Conservation (phyloP, 192 early-diverging fungal species). For the Rhizophagus sp. region DNA sequence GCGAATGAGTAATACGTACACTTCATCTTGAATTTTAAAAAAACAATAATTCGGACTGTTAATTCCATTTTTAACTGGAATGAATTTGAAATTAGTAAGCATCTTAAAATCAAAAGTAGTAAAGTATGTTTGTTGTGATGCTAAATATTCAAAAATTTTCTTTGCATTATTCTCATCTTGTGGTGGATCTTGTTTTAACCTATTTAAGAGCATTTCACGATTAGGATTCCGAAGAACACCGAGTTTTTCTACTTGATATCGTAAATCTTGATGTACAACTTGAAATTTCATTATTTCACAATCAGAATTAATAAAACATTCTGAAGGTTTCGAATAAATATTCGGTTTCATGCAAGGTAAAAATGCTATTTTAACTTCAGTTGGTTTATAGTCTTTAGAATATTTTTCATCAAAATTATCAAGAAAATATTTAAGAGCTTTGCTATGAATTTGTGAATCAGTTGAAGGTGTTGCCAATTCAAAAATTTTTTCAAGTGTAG, state of each 20-base stretch:
- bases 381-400: conserved; percentile 44
- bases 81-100: conserved; percentile 55
- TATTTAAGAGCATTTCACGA: conserved; percentile 36
- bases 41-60: too few species aligned
- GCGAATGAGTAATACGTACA: not conserved
- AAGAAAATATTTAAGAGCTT: conserved; percentile 72
- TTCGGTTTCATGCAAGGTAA: conserved; percentile 51
- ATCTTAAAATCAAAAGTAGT: conserved; percentile 49
- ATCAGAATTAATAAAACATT: conserved; percentile 65
- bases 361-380: conserved; percentile 53
- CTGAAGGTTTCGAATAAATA: conserved; percentile 53
- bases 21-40: not conserved
- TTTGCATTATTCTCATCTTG: conserved; percentile 44
- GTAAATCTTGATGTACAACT: conserved; percentile 58
- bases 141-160: conserved; percentile 67
- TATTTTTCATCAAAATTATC: conserved; percentile 68
- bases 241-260: conserved; percentile 55
- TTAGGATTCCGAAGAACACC: conserved; percentile 65
- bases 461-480: conserved; percentile 39
- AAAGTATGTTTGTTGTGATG: conserved; percentile 63
- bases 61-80: conserved; percentile 49
- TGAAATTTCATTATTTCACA: conserved; percentile 67
- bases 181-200: conserved; percentile 38
- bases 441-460: conserved; percentile 38
- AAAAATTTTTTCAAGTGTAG: conserved; percentile 44